Percentiles rank a stretch among this genome's conserved stretches.
Conservation (phyloP, 1,284 basidiomycete genomes). For the Gomphus bonarii region DNA sequence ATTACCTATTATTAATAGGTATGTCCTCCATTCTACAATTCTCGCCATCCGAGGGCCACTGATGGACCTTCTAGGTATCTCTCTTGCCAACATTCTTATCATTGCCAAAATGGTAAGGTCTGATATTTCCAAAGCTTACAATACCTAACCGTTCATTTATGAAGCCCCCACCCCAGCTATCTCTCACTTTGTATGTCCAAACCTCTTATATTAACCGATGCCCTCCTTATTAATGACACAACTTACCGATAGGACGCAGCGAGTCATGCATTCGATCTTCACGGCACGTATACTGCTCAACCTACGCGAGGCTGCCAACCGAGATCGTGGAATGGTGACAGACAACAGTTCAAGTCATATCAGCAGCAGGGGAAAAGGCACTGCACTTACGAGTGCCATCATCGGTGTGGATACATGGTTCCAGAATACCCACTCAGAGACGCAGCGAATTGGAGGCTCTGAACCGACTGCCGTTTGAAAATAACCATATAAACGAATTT, state of each 20-base stretch:
- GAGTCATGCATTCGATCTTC: constrained; percentile 5
- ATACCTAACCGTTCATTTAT: neutral
- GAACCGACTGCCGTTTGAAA: neutral
- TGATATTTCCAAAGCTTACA: neutral
- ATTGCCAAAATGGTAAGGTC: neutral
- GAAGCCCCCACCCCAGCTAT: neutral
- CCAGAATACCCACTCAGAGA: no score
- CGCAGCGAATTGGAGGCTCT: neutral
- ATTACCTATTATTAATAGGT: neutral
- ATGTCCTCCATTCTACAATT: neutral
- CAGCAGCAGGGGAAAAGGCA: no score
- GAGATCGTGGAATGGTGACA: neutral
- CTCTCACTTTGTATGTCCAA: neutral
- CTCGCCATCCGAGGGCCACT: neutral
- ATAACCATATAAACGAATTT: no score
- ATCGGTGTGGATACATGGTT: neutral
- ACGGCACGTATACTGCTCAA: no score
- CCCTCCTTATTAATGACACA: neutral
- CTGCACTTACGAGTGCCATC: neutral
- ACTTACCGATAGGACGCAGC: constrained; percentile 1
- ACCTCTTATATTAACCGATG: neutral
- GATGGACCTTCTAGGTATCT: neutral
- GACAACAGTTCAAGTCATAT: no score
- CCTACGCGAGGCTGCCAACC: neutral
- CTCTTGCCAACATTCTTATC: neutral